phyloP scores from a whole-genome alignment of 2,329 filamentous ascomycete species.

The Basipetospora chlamydospora region DNA sequence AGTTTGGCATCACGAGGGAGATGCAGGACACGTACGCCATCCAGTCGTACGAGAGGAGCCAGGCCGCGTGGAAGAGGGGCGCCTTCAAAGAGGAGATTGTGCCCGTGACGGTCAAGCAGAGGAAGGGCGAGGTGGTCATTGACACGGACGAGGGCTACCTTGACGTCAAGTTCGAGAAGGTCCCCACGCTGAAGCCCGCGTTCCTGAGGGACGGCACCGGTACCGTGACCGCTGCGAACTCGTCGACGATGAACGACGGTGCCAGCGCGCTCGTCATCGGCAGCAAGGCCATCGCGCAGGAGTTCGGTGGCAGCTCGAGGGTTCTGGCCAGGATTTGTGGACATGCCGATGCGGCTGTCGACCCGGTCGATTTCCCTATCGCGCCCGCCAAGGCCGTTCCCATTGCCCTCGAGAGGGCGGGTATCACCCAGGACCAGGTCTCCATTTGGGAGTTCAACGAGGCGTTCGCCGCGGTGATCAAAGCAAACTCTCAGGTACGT shows the following conservation, averaged over 20 bases:
- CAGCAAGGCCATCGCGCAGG: conserved; percentile 63
- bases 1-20: conserved; percentile 63
- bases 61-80: conserved; percentile 72
- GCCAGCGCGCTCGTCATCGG: conserved; percentile 79
- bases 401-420: conserved; percentile 73
- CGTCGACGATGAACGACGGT: conserved; percentile 88
- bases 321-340: conserved; percentile 79
- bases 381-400: conserved; percentile 88
- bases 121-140: conserved; percentile 70
- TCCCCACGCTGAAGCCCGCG: conserved; percentile 75
- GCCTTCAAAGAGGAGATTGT: conserved; percentile 83
- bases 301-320: conserved; percentile 63
- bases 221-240: conserved; percentile 88
- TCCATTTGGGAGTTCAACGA: conserved; percentile 98
- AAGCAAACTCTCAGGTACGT: conserved; percentile 73
- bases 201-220: conserved; percentile 77
- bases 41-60: conserved; percentile 73
- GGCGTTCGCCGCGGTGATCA: conserved; percentile 89
- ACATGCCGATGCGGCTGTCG: conserved; percentile 78
- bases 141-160: conserved; percentile 80
- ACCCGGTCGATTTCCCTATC: conserved; percentile 86
- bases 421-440: conserved; percentile 82
- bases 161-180: conserved; percentile 74
- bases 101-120: conserved; percentile 70
- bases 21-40: conserved; percentile 88